phyloP scores from a whole-genome alignment of 306 rosid genomes.

The Rosa multiflora region DNA sequence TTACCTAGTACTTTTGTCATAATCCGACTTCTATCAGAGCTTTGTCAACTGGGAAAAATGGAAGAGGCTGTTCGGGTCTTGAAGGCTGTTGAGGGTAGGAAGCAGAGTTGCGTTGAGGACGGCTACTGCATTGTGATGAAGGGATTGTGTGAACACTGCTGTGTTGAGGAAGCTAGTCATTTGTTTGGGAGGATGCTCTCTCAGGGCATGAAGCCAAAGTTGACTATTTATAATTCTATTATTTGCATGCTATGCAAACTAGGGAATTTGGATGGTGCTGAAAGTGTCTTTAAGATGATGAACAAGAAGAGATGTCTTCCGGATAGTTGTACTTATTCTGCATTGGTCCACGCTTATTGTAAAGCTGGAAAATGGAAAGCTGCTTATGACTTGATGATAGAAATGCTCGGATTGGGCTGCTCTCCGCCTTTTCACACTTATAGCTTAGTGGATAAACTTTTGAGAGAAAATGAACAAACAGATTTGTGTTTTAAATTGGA shows the following conservation, averaged over 20 bases:
- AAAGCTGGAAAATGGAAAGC: constrained; percentile 51
- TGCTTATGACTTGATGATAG: constrained; percentile 48
- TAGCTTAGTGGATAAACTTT: constrained; percentile 42
- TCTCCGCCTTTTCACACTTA: constrained; percentile 55
- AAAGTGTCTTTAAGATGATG: constrained; percentile 56
- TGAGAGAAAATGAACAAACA: constrained; percentile 49
- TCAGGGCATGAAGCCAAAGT: constrained; percentile 50
- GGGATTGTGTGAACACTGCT: constrained; percentile 47
- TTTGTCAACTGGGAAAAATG: constrained; percentile 55
- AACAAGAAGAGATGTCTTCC: constrained; percentile 60
- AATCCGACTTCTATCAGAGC: constrained; percentile 51
- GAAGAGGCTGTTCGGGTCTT: constrained; percentile 50
- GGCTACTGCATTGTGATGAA: constrained; percentile 52
- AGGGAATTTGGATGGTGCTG: constrained; percentile 54
- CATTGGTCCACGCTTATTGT: constrained; percentile 58
- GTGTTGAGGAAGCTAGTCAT: constrained; percentile 40
- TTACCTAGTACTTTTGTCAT: constrained; percentile 66
- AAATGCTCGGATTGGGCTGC: constrained; percentile 60
- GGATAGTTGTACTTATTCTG: constrained; percentile 53
- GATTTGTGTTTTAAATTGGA: constrained; percentile 53
- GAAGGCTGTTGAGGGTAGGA: constrained; percentile 52
- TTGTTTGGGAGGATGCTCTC: constrained; percentile 60
- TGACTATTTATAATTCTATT: constrained; percentile 55
- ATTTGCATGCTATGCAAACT: constrained; percentile 62
- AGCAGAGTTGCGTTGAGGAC: constrained; percentile 46